Conservation (phyloP, 73 alveolate species). For the Tetrahymena elliotti region DNA sequence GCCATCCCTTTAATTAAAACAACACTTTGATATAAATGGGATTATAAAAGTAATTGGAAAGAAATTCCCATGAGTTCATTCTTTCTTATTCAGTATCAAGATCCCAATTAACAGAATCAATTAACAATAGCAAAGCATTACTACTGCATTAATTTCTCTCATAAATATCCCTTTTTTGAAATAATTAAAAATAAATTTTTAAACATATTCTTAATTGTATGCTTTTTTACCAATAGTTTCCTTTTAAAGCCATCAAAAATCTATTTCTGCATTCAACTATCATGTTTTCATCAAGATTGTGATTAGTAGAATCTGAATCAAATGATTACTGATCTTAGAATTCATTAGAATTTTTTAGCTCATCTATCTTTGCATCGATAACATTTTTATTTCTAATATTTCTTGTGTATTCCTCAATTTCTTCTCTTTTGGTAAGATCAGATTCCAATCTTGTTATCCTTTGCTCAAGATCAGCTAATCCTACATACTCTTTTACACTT, state of each 20-base stretch:
- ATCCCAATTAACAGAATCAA: conserved; percentile 43
- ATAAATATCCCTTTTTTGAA: conserved; percentile 3
- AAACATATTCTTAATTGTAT: neutral
- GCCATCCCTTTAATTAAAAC: conserved; percentile 1
- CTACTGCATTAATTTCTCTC: conserved; percentile 25
- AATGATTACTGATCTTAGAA: conserved; percentile 4
- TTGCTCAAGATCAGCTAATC: neutral
- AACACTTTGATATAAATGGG: conserved; percentile 9
- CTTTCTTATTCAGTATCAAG: conserved; percentile 33
- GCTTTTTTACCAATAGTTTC: conserved; percentile 44
- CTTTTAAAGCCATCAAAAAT: conserved; percentile 52
- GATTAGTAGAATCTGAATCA: conserved; percentile 4
- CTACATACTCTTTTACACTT: neutral
- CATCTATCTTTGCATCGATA: conserved; percentile 6
- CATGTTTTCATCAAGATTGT: conserved; percentile 35
- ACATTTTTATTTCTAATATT: conserved; percentile 11
- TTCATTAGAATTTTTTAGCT: conserved; percentile 7
- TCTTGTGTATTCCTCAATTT: conserved; percentile 38
- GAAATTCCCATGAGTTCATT: conserved; percentile 46
- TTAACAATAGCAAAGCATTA: conserved; percentile 10
- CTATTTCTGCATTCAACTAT: conserved; percentile 47
- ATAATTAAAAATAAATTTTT: neutral
- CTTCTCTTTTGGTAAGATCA: conserved; percentile 13
- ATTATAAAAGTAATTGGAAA: conserved; percentile 19
- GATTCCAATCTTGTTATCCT: neutral